Base-by-base conservation (phyloP, 2,329 filamentous ascomycete genomes). In the Aureobasidium sp. region DNA sequence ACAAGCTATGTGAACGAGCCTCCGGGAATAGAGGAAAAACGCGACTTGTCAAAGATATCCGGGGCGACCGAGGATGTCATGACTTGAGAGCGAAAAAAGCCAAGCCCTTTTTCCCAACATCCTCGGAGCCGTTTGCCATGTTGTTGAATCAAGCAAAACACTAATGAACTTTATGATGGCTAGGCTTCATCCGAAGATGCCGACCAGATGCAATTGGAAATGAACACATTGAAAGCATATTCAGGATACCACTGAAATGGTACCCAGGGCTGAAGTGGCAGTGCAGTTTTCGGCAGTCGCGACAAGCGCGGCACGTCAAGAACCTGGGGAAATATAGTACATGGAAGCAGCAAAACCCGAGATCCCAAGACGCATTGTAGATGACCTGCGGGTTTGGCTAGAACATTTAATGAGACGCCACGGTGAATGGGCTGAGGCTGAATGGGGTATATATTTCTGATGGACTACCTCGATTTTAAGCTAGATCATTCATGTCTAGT, bases 91-190 rank as follows among this genome's bases (percentile, higher is more conserved):
- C 9, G 26, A 59, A 59, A 46, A 59, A 59, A 59, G 55, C 55
- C 55, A 59, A 59, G 55, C n/a, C 55, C 32, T 59, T 48, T 59
- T 39, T 59, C 55, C 55, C 55, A 59, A 59, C 41, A 46, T 34
- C 41, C 27, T 34, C 41, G 24, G 46, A 57, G n/a, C 55, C 41
- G 55, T 47, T 59, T 43, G 12, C 20, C 43, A 37, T 59, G 55
- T 37, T 43, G 55, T 59, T 59, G 55, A 59, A 59, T 48, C 43
- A 59, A 59, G 55, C 55, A 47, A 39, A 37, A 27, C 55, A 59
- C 55, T 59, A 59, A 39, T 20, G 37, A 59, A 59, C 55, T 17
- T 48, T 48, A 55, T 32, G 51, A 20, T 43, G 51, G 24, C 53
- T 36, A 46, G 41, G 39, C 39, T 34, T 10, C 10, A 44, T 27